Conservation (phyloP, 768 basidiomycete genomes). For the Panellus pusillus region DNA sequence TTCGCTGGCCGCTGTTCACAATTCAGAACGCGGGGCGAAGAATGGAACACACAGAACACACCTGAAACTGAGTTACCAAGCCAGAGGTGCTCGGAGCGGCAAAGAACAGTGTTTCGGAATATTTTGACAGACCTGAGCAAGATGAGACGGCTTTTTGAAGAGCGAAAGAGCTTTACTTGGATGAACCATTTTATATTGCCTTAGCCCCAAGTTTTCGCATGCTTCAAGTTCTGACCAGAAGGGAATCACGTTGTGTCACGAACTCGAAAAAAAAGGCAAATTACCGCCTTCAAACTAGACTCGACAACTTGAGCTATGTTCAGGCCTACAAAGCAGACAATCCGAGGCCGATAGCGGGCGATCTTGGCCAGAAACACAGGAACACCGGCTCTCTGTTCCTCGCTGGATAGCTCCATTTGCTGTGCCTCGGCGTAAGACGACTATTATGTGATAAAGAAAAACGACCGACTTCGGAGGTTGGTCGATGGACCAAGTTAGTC, state of each 20-base stretch:
- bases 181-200: constrained; percentile 53
- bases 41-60: constrained; percentile 28
- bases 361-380: constrained; percentile 64
- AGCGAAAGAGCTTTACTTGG: constrained; percentile 1
- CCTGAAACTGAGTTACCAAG: constrained; percentile 71
- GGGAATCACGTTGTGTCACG: not conserved
- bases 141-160: not conserved
- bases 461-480: constrained; percentile 57
- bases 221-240: constrained; percentile 7
- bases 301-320: constrained; percentile 50
- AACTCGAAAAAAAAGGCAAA: not conserved
- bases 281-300: constrained; percentile 24
- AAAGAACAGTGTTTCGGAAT: constrained; percentile 66
- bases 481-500: constrained; percentile 77
- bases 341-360: constrained; percentile 49
- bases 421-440: constrained; percentile 16
- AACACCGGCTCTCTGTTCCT: constrained; percentile 56
- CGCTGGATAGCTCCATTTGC: constrained; percentile 55
- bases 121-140: not conserved
- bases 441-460: not conserved
- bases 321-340: constrained; percentile 79
- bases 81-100: constrained; percentile 79
- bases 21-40: not conserved
- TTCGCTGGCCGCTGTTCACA: constrained; percentile 11
- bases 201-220: constrained; percentile 40